A percentile compares a stretch with the other conserved stretches of the same genome.
Evolutionary conservation across 2,329 filamentous ascomycete genomes (phyloP).

Genomic region (Paecilomyces variotii): DNA sequence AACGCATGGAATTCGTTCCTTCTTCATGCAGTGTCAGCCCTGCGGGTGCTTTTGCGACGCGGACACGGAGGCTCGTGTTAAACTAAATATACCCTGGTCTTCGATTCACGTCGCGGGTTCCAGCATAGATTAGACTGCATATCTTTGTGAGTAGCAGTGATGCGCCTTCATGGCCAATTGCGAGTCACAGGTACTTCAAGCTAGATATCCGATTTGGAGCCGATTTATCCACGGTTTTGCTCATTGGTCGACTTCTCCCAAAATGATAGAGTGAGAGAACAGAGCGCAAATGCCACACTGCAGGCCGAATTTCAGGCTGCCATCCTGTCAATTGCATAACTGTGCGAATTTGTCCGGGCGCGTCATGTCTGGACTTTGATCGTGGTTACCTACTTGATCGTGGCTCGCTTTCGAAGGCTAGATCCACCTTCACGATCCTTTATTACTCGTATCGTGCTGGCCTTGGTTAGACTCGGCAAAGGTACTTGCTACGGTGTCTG

Average conservation of each 20-base stretch:
- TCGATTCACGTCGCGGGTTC: neutral
- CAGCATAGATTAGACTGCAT: neutral
- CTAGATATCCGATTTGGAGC: neutral
- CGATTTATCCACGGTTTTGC: neutral
- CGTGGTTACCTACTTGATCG: neutral
- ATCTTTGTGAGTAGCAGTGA: neutral
- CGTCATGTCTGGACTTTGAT: neutral
- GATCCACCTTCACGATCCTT: neutral
- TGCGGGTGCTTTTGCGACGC: neutral
- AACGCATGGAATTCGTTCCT: neutral
- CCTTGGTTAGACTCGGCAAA: neutral
- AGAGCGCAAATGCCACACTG: neutral
- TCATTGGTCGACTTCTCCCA: neutral
- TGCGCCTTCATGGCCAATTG: neutral
- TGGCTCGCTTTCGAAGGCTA: neutral
- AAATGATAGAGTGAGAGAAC: neutral
- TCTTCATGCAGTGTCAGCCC: neutral
- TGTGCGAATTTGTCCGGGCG: neutral
- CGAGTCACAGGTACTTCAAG: neutral
- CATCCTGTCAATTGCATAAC: neutral
- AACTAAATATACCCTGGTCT: neutral
- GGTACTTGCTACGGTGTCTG: neutral
- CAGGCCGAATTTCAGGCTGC: neutral
- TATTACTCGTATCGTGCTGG: neutral
- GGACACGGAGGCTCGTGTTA: neutral